Evolutionary conservation across 2,329 filamentous ascomycete species (phyloP), one percentile per base, ranked within the genome.

Genomic region (Curvularia lunata): DNA sequence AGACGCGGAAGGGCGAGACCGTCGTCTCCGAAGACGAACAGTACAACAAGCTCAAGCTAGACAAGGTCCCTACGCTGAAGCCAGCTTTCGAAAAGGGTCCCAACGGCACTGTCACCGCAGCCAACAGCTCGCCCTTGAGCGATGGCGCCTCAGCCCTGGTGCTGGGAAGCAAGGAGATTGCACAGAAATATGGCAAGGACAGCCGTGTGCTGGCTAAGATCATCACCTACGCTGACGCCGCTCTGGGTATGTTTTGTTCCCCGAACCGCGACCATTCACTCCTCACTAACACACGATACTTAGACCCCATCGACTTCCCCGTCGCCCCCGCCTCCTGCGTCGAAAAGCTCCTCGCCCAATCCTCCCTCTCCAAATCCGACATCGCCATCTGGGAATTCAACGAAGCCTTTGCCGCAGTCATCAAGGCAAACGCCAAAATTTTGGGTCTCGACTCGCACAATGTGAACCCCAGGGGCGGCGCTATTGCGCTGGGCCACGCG

Each of bases 371-470:
- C 64, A 92, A 93, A 79, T 90, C 96, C 46, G 91, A 98, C 77
- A 92, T 99, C 45, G 88, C 94, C 5, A 82, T 97, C 21, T 98
- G 95, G 94, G 95, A 98, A 77, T 97, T 99, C 79, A 99, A 99
- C 77, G 95, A 99, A 80, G 95, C 95, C 0, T 99, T 99, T 75
- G 94, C 95, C 27, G 91, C 91, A 4, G 93, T 97, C 28, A 95
- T 97, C 77, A 92, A 95, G 75, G 93, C 94, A 41, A 97, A 98
- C 73, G 89, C 91, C 71, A 93, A 96, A 88, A 92, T 96, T 61
- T 85, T 97, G 32, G 91, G 90, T 42, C 85, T 97, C 2, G 85
- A 93, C 63, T 83, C 85, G 46, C 91, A 91, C 40, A 89, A 86
- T 34, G 91, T 97, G 42, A 97, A 98, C 77, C 89, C 89, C 46